Conservation (phyloP, 257 asterid genomes). For the Primulina eburnea region DNA sequence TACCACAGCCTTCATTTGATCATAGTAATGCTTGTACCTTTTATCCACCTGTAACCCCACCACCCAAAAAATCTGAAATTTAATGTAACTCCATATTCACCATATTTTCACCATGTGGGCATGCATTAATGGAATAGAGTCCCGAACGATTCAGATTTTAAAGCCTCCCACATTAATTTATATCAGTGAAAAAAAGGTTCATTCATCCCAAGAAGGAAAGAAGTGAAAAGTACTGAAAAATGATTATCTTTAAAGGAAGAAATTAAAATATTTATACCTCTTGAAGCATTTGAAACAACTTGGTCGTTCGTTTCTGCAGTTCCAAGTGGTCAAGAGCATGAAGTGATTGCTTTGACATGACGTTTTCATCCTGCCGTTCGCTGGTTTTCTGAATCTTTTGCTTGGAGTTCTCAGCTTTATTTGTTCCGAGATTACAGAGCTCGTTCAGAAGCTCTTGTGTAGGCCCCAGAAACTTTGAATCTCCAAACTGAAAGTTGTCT, state of each 20-base stretch:
- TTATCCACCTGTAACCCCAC: conserved; percentile 60
- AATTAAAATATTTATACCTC: conserved; percentile 43
- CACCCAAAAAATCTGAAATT: conserved; percentile 13
- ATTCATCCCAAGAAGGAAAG: background rate
- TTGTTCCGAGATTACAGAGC: conserved; percentile 61
- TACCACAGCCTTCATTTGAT: conserved; percentile 71
- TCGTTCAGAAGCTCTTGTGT: conserved; percentile 72
- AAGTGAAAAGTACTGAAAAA: background rate
- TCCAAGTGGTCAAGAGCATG: conserved; percentile 66
- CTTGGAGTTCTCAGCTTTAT: conserved; percentile 32
- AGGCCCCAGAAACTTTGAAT: conserved; percentile 56
- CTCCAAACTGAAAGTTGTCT: conserved; percentile 33
- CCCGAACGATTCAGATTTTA: conserved; percentile 28
- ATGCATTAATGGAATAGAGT: conserved; percentile 34
- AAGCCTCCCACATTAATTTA: background rate
- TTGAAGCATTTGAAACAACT: conserved; percentile 76
- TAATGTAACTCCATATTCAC: conserved; percentile 28
- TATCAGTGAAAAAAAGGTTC: background rate
- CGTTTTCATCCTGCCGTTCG: conserved; percentile 35
- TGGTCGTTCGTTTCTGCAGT: conserved; percentile 65
- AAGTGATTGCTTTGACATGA: conserved; percentile 42
- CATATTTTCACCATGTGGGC: conserved; percentile 43
- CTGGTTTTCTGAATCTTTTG: conserved; percentile 32
- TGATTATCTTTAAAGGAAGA: too few relatives aligned
- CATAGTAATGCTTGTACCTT: conserved; percentile 82